These are phyloP conservation scores for Chlorella sp. DNA, from an alignment of 139 green algal species.

Conservation along the genomic window DNA sequence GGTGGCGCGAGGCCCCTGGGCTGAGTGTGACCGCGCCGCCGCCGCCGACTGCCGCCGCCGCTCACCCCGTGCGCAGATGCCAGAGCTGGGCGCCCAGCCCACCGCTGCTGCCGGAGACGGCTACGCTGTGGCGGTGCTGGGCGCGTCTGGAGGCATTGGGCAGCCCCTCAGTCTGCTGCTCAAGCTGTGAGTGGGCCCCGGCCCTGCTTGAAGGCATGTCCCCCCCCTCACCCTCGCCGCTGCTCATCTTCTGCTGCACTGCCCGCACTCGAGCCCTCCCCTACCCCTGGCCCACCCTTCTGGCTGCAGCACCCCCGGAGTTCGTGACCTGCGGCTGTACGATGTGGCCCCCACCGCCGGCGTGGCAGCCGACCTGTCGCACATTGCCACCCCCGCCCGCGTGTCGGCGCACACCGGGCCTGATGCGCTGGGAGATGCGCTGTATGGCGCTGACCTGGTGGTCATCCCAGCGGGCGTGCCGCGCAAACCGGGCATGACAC, in stretches of 20 bases:
- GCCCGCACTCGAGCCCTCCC: no score
- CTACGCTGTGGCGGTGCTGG: conserved; percentile 78
- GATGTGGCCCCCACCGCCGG: conserved; percentile 94
- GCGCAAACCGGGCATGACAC: conserved; percentile 98
- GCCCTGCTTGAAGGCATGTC: background rate
- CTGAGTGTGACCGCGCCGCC: no score
- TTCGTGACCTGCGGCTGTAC: conserved; percentile 91
- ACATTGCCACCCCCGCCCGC: conserved; percentile 92
- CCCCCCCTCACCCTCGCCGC: no score
- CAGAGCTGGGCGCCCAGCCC: background rate
- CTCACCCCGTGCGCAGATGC: background rate
- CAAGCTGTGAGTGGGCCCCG: conserved; percentile 69
- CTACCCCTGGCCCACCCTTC: no score
- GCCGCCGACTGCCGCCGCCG: no score
- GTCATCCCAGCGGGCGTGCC: conserved; percentile 97
- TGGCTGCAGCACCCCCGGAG: background rate
- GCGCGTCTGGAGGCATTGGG: conserved; percentile 88
- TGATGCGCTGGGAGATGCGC: conserved; percentile 76
- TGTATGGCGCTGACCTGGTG: conserved; percentile 87
- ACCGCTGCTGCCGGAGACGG: background rate
- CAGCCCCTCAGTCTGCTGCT: conserved; percentile 90
- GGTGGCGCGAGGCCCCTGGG: no score
- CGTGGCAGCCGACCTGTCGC: conserved; percentile 93
- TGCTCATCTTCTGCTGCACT: no score
- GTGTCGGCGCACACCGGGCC: conserved; percentile 80